Evolutionary conservation across 169 alveolate genomes (phyloP), one percentile per base, ranked within the genome.

Genomic region (Eimeria sp.): DNA sequence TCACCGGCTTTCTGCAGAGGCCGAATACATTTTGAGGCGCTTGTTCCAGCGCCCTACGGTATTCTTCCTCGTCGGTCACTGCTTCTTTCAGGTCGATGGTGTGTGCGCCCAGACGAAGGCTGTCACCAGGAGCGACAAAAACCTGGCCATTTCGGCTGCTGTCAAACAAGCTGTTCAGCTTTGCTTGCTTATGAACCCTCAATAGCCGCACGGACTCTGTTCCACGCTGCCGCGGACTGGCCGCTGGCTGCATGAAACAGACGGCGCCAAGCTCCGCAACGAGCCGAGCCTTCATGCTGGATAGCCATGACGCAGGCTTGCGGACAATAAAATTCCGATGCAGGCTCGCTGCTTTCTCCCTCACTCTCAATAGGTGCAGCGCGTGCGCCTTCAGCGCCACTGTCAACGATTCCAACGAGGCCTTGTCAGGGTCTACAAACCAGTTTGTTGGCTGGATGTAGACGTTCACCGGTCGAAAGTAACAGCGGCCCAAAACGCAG

Each of bases 381-480:
- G 90, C 72, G 33, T 56, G 90, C 71, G 0, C 13, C 72, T 82
- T 82, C 52, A 82, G 74, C n/a, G 72, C 90, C 56, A 46, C 20
- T 37, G 71, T 56, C 72, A 82, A 54, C n/a, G 90, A 82, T 30
- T 56, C 71, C 90, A 82, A 56, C 8, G 90, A 82, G 27, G 90
- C 90, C 54, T 82, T 56, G 60, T 82, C 90, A n/a, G 90, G 90
- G 25, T 82, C 72, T 82, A 82, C 90, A 54, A 82, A 82, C 90
- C 90, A 82, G 54, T 82, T 82, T 52, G 90, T 82, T 76, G 90
- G 90, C 72, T 82, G 90, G 62, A 82, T 82, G 74, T 82, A 82
- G 54, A 82, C 90, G 49, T 11, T 82, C 11, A 82, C 72, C 33
- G 90, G 72, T 52, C 72, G 54, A 82, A 82, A 82, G n/a, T n/a